Evolutionary conservation across 2,329 filamentous ascomycete genomes (phyloP), one percentile per base, ranked within the genome.

Genomic region (Fusarium nurragi): DNA sequence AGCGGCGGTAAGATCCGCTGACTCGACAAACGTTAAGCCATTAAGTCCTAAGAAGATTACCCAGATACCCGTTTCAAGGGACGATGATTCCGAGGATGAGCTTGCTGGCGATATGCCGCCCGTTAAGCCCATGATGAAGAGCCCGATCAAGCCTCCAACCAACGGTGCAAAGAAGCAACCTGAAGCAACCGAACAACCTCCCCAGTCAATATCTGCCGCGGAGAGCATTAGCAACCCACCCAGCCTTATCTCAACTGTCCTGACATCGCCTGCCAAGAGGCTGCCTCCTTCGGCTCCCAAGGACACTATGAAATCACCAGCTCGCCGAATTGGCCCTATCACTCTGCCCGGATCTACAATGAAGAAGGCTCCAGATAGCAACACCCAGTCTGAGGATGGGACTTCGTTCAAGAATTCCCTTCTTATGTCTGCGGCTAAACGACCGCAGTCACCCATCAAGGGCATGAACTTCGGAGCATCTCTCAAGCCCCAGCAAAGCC

Each of bases 21-120:
- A 69, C n/a, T 64, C 78, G 54, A 74, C 76, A 53, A 74, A 78
- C 37, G 81, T 81, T 64, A 81, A 80, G 54, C 86, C 87, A 30
- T 77, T 89, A 50, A 88, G 86, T 76, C 86, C 86, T 77, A 88
- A 85, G 79, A 90, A 89, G 80, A 82, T 86, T 67, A 86, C 85
- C 37, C 85, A 88, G 77, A 78, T 88, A 67, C 78, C 81, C 46
- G 66, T 79, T 60, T 79, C 71, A 70, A 75, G 77, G 64, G 83
- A 84, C 48, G 83, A 84, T 47, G 70, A 73, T 45, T 87, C 86
- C 14, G 86, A 89, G 47, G 86, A 89, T 70, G 86, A 89, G 73
- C 81, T 89, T 32, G 83, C 83, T 25, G 80, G 78, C 11, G 79
- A 85, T 59, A 80, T 81, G 66, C 79, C 80, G 3, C 82, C 83